These are phyloP conservation scores for Monosporascus ibericus DNA, from an alignment of 2,329 filamentous ascomycete genomes.

Conservation along the genomic window DNA sequence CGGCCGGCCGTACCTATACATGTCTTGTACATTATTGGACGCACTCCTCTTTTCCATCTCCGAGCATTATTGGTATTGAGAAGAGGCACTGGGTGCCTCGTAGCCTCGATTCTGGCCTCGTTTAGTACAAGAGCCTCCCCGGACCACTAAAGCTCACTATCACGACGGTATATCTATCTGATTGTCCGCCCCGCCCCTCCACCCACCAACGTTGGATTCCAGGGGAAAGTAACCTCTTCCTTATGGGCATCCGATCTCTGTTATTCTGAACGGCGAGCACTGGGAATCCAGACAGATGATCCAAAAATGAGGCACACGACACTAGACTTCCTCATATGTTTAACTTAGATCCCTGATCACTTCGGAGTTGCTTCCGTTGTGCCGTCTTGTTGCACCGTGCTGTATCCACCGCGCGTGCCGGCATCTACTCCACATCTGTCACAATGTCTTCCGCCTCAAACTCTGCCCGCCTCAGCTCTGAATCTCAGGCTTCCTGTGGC, in stretches of 20 bases:
- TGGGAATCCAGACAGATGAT: constrained; percentile 12
- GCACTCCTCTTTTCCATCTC: constrained; percentile 23
- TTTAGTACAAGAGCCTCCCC: constrained; percentile 23
- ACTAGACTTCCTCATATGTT: constrained; percentile 24
- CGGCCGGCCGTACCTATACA: constrained; percentile 26
- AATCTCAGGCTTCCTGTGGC: constrained; percentile 21
- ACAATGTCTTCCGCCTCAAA: constrained; percentile 29
- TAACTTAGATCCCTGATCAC: constrained; percentile 5
- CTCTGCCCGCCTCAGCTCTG: constrained; percentile 23
- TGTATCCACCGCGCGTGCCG: constrained; percentile 18
- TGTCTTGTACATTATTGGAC: constrained; percentile 24
- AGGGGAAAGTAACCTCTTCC: background rate
- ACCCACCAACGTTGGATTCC: constrained; percentile 7
- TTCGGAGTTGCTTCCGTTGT: constrained; percentile 15
- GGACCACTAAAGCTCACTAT: constrained; percentile 12
- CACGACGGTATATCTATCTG: constrained; percentile 5
- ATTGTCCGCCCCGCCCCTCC: constrained; percentile 1
- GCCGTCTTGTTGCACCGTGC: constrained; percentile 17
- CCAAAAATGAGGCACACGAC: constrained; percentile 25
- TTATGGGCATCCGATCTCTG: constrained; percentile 1
- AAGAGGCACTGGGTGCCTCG: constrained; percentile 22
- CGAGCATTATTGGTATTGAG: constrained; percentile 20
- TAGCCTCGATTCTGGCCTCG: constrained; percentile 23
- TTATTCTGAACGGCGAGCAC: constrained; percentile 17
- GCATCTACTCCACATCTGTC: constrained; percentile 18